phyloP scores from a whole-genome alignment of 73 alveolate species.

The Durusdinium trenchii region DNA sequence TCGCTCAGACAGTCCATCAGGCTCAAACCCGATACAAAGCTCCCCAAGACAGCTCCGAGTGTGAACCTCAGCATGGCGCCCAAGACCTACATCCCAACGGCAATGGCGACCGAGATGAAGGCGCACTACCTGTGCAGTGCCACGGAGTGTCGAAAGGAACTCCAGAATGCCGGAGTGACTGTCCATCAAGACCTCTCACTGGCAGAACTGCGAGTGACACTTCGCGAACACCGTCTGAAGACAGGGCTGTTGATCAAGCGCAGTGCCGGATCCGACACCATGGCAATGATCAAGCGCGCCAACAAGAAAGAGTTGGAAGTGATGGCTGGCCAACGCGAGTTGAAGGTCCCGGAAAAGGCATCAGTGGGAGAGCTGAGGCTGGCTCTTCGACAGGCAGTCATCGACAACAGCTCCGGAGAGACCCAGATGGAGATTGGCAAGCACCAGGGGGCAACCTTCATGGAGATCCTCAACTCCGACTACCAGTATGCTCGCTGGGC shows the following conservation, averaged over 20 bases:
- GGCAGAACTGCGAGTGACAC: slow-evolving; percentile 4
- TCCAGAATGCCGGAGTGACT: background rate
- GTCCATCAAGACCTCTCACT: background rate
- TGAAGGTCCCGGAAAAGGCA: background rate
- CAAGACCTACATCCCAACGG: too few relatives aligned
- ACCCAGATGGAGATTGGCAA: background rate
- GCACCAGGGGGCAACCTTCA: slow-evolving; percentile 18
- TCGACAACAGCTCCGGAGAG: background rate
- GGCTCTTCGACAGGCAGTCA: background rate
- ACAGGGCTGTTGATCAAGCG: background rate
- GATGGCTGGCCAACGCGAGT: background rate
- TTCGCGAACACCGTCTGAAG: background rate
- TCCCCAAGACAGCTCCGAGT: background rate
- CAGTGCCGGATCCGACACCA: background rate
- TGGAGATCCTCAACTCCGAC: slow-evolving; percentile 5
- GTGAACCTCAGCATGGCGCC: background rate
- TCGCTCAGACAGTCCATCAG: background rate
- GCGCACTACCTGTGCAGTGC: slow-evolving; percentile 52
- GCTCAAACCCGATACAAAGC: background rate
- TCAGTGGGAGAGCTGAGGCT: slow-evolving; percentile 27
- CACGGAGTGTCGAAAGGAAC: background rate
- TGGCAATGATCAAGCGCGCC: slow-evolving; percentile 33
- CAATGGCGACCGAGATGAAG: background rate
- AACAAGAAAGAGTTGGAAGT: background rate
- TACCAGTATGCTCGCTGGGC: slow-evolving; percentile 43